Base-by-base conservation (phyloP, 495 filamentous ascomycete species). In the Tuber melanosporum region DNA sequence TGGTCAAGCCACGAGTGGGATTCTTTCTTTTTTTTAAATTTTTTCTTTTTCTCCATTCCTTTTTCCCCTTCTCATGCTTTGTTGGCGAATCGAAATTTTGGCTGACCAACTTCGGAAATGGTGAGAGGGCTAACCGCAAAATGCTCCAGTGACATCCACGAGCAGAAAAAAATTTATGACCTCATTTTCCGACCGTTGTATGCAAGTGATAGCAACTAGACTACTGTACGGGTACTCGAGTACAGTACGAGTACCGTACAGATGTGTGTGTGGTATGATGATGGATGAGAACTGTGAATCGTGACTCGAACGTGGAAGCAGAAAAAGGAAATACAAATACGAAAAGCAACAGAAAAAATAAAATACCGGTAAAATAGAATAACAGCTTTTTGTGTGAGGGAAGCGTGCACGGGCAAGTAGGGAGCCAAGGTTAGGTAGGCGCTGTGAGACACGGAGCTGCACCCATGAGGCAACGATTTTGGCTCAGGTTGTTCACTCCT, bases 81-180 rank as follows among this genome's bases (percentile, higher is more conserved):
- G 77, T 74, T 42, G 52, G 46, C 45, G 52, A 49, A 77, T 57
- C 70, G 69, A 62, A 74, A 70, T 57, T 72, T 8, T 42, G 52
- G 73, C 57, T 42, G 57, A 72, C 43, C 71, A 71, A 49, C 46
- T 62, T 57, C 66, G 57, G 71, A 76, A 74, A 70, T 57, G 57
- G 76, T 75, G 72, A 71, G 73, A 74, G 43, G 47, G 73, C 20
- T 71, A 73, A 77, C 76, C 71, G 69, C 77, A 70, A 62, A 66
- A 76, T 75, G 47, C 45, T 71, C 75, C 74, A 44, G 73, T 72
- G 79, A 71, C 71, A 79, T 76, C 79, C 78, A 76, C 78, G 78
- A 66, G 26, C 14, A 73, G 77, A 80, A 72, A 76, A 32, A 36
- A 1, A 76, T 74, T 73, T 74, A 76, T 62, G 77, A 78, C 73